These are phyloP conservation scores for Paecilomyces formosus DNA, from an alignment of 2,329 filamentous ascomycete genomes.

Conservation along the genomic window DNA sequence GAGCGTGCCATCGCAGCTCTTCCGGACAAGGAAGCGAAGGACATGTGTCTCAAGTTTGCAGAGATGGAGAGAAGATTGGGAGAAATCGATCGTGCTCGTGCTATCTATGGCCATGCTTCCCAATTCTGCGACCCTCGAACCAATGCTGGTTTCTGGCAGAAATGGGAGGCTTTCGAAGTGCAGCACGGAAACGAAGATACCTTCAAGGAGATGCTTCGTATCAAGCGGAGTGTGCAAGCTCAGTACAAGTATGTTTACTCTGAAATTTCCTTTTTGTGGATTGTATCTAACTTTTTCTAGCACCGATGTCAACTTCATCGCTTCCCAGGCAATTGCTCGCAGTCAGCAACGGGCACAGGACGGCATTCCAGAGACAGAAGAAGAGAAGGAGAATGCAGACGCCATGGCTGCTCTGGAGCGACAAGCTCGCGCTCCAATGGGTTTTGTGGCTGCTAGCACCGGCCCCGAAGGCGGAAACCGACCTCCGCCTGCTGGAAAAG, in stretches of 20 bases:
- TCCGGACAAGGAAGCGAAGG: constrained; percentile 84
- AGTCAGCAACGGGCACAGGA: constrained; percentile 53
- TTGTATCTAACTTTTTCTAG: constrained; percentile 33
- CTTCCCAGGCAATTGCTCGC: constrained; percentile 83
- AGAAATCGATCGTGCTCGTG: constrained; percentile 88
- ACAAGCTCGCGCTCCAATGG: constrained; percentile 77
- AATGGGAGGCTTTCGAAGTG: constrained; percentile 96
- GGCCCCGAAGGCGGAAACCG: constrained; percentile 59
- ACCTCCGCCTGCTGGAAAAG: constrained; percentile 26
- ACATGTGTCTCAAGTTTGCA: constrained; percentile 98
- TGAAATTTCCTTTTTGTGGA: background rate
- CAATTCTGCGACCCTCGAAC: constrained; percentile 96
- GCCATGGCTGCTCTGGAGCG: constrained; percentile 86
- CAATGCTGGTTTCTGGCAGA: constrained; percentile 84
- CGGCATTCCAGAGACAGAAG: constrained; percentile 22
- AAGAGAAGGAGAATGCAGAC: constrained; percentile 51
- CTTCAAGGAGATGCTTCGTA: constrained; percentile 97
- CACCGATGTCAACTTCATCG: constrained; percentile 97
- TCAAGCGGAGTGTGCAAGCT: constrained; percentile 94
- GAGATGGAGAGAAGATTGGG: constrained; percentile 90
- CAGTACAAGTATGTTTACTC: constrained; percentile 69
- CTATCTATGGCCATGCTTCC: constrained; percentile 92
- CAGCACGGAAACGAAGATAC: constrained; percentile 98
- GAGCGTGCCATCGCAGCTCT: constrained; percentile 91
- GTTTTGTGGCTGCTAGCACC: constrained; percentile 82